Base-by-base conservation (phyloP, 495 filamentous ascomycete species). In the Trichoderma orchidacearum region DNA sequence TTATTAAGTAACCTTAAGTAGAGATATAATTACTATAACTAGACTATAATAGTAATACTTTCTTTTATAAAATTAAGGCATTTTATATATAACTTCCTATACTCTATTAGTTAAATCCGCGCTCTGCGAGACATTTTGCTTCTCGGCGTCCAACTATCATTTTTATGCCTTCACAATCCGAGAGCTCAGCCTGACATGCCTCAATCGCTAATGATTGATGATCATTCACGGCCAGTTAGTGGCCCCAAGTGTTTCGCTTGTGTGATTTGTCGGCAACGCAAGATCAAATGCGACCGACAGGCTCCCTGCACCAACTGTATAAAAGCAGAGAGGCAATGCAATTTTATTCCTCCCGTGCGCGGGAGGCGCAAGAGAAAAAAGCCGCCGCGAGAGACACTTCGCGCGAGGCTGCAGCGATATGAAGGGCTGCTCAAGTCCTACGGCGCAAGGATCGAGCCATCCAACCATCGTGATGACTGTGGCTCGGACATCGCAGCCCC, bases 201-300 rank as follows among this genome's bases (percentile, higher is more conserved):
- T n/a, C n/a, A n/a, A n/a, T n/a, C n/a, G n/a, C n/a, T n/a, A n/a
- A n/a, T n/a, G n/a, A n/a, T n/a, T n/a, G n/a, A n/a, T n/a, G n/a
- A n/a, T n/a, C n/a, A n/a, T n/a, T n/a, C n/a, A n/a, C n/a, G n/a
- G n/a, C n/a, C n/a, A n/a, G n/a, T n/a, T n/a, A n/a, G n/a, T 13
- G 41, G 27, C 18, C 6, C 27, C 18, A 48, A 48, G 21, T 9
- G 41, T 9, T 48, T 25, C 41, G 36, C 41, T 2, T 48, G 41
- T 25, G 13, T 48, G 15, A 48, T 18, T 3, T 90, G 86, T 62
- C 76, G 83, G 27, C 79, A 80, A 59, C 75, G 86, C 17, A 90
- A 90, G 62, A 81, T 90, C 28, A 82, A 79, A 61, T 89, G 79
- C 61, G 73, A 80, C 60, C 63, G 72, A 55, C 59, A 64, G 34